Conservation (phyloP, 371 early-diverging fungal species). For the Rhizomucor miehei region DNA sequence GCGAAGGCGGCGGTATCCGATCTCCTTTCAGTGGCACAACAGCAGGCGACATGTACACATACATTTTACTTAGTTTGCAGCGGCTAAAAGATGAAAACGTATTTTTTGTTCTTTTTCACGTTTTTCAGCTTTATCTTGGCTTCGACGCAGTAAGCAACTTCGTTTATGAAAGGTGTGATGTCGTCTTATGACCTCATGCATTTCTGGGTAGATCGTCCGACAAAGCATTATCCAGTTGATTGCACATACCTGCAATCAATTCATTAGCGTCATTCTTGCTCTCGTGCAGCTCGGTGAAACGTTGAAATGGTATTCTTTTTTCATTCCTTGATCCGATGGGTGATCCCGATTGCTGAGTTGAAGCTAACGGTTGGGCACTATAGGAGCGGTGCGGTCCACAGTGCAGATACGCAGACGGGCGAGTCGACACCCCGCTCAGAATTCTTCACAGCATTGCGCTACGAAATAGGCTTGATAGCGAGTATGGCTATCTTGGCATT, state of each 20-base stretch:
- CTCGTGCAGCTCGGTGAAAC: slow-evolving; percentile 42
- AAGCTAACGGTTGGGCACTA: slow-evolving; percentile 1
- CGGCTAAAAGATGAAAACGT: slow-evolving; percentile 47
- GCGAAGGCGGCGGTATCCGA: slow-evolving; percentile 4
- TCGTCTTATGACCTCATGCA: not conserved
- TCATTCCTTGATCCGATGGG: not conserved
- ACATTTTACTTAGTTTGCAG: slow-evolving; percentile 19
- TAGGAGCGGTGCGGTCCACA: slow-evolving; percentile 17
- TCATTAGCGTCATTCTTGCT: slow-evolving; percentile 36
- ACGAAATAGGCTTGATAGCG: slow-evolving; percentile 33
- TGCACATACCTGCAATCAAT: slow-evolving; percentile 33
- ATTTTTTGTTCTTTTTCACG: slow-evolving; percentile 41
- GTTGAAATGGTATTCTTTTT: slow-evolving; percentile 28
- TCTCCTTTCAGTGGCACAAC: slow-evolving; percentile 11
- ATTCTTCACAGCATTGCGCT: slow-evolving; percentile 27
- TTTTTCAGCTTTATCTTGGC: slow-evolving; percentile 46
- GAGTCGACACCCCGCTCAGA: slow-evolving; percentile 12
- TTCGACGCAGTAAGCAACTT: slow-evolving; percentile 41
- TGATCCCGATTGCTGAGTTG: not conserved
- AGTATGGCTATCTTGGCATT: slow-evolving; percentile 21
- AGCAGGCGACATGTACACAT: slow-evolving; percentile 12
- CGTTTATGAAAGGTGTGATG: slow-evolving; percentile 2
- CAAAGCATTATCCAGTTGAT: slow-evolving; percentile 49
- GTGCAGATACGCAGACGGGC: slow-evolving; percentile 15
- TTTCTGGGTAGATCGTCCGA: slow-evolving; percentile 34